A percentile compares a stretch with the other conserved stretches of the same genome.
These are phyloP conservation scores for Boletellus emodensis DNA, from an alignment of 768 basidiomycete species.

Conservation along the genomic window DNA sequence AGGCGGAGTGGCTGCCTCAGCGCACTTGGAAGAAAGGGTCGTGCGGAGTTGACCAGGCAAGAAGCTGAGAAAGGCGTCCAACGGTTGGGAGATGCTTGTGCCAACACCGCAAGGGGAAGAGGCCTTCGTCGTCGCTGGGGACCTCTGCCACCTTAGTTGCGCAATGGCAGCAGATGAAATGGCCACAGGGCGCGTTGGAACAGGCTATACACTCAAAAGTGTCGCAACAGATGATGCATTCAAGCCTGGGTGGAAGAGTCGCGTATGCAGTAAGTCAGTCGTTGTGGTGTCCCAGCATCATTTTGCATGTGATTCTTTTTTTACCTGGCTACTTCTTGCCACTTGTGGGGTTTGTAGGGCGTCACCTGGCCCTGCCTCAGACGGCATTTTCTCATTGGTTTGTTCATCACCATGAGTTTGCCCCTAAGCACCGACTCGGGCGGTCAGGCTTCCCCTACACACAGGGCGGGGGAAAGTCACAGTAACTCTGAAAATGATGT, in stretches of 20 bases:
- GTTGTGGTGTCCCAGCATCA: too few relatives aligned
- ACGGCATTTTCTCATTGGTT: background rate
- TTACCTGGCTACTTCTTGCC: background rate
- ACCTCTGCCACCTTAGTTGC: conserved; percentile 38
- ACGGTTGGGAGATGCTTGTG: conserved; percentile 34
- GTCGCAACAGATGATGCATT: conserved; percentile 43
- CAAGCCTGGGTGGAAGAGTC: conserved; percentile 8
- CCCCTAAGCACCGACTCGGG: background rate
- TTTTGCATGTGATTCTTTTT: too few relatives aligned
- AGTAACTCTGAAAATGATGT: conserved; percentile 8
- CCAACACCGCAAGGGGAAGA: conserved; percentile 53
- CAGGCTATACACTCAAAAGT: conserved; percentile 12
- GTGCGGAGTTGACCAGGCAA: conserved; percentile 27
- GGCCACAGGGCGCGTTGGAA: conserved; percentile 41
- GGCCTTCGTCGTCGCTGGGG: conserved; percentile 44
- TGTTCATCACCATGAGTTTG: conserved; percentile 10
- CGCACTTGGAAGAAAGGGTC: conserved; percentile 39
- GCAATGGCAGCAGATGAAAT: conserved; percentile 48
- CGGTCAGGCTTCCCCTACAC: background rate
- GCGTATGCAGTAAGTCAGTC: background rate
- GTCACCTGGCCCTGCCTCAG: background rate
- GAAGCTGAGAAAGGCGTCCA: conserved; percentile 27
- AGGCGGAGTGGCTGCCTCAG: conserved; percentile 44
- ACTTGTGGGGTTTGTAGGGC: background rate
- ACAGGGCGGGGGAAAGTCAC: background rate